Evolutionary conservation across 495 filamentous ascomycete genomes (phyloP).

Genomic region (Trichoderma parareesei): DNA sequence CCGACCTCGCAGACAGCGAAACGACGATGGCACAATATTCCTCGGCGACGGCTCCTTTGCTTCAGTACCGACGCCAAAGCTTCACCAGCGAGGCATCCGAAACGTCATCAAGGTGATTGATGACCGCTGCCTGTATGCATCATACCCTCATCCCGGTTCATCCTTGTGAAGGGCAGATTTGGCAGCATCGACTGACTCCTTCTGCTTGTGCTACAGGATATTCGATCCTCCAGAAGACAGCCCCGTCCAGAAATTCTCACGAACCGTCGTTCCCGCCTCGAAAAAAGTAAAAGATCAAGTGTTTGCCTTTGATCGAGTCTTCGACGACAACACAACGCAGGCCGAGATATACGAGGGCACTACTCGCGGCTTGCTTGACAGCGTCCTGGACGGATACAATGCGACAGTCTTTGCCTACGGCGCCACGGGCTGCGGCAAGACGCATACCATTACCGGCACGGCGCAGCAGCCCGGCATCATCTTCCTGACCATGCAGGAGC

Average conservation of each 20-base stretch:
- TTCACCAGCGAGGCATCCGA: constrained; percentile 77
- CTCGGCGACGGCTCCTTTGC: constrained; percentile 93
- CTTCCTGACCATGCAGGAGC: constrained; percentile 96
- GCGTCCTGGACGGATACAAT: constrained; percentile 95
- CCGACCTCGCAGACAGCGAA: constrained; percentile 48
- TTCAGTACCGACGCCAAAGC: constrained; percentile 70
- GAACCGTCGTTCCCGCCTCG: constrained; percentile 71
- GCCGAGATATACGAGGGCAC: constrained; percentile 95
- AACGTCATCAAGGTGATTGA: constrained; percentile 94
- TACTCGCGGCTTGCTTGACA: constrained; percentile 81
- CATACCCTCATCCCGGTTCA: background rate
- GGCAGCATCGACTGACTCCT: background rate
- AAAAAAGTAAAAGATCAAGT: constrained; percentile 97
- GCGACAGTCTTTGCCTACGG: constrained; percentile 98
- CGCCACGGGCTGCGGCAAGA: constrained; percentile 96
- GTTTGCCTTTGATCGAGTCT: constrained; percentile 93
- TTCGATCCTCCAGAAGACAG: constrained; percentile 98
- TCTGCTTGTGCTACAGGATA: constrained; percentile 46
- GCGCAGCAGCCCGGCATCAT: constrained; percentile 93
- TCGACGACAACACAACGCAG: constrained; percentile 92
- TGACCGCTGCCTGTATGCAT: constrained; percentile 83
- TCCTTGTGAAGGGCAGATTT: too few relatives aligned
- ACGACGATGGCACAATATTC: constrained; percentile 83
- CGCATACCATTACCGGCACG: constrained; percentile 95
- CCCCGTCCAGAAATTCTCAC: constrained; percentile 83